A percentile compares a stretch with the other conserved stretches of the same genome.
Conservation (phyloP, 2,329 filamentous ascomycete genomes). For the Eutypella sp. region DNA sequence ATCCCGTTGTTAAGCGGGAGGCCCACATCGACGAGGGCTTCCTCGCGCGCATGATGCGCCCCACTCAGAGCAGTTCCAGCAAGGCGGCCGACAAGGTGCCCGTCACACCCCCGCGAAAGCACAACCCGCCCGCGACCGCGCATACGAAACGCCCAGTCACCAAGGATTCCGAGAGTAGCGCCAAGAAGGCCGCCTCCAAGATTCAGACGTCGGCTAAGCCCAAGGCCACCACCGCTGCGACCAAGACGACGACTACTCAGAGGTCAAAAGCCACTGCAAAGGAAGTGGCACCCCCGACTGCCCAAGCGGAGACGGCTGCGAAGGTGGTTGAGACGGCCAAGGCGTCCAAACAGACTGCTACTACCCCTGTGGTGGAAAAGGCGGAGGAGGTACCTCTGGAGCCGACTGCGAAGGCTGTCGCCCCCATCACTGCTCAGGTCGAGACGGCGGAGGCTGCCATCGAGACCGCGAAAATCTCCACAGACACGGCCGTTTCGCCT, state of each 20-base stretch:
- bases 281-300: slow-evolving; percentile 18
- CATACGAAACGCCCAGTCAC: slow-evolving; percentile 11
- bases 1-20: slow-evolving; percentile 43
- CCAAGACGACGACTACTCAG: slow-evolving; percentile 12
- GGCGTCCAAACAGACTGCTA: slow-evolving; percentile 4
- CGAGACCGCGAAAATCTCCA: slow-evolving; percentile 13
- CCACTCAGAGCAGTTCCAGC: slow-evolving; percentile 63
- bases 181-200: slow-evolving; percentile 22
- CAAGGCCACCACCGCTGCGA: slow-evolving; percentile 13
- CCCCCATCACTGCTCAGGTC: slow-evolving; percentile 4
- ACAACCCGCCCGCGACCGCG: slow-evolving; percentile 7
- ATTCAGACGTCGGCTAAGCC: slow-evolving; percentile 18
- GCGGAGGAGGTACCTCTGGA: slow-evolving; percentile 4
- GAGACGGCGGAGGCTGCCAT: slow-evolving; percentile 16
- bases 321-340: slow-evolving; percentile 7
- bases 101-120: slow-evolving; percentile 44
- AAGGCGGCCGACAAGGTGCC: slow-evolving; percentile 61
- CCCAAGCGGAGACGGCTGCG: slow-evolving; percentile 8
- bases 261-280: slow-evolving; percentile 18
- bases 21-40: slow-evolving; percentile 64
- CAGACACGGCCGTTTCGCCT: slow-evolving; percentile 11
- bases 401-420: slow-evolving; percentile 6
- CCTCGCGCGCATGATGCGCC: slow-evolving; percentile 76
- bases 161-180: slow-evolving; percentile 17
- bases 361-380: slow-evolving; percentile 8